phyloP scores from a whole-genome alignment of 257 asterid genomes.

The Fraxinus excelsior region DNA sequence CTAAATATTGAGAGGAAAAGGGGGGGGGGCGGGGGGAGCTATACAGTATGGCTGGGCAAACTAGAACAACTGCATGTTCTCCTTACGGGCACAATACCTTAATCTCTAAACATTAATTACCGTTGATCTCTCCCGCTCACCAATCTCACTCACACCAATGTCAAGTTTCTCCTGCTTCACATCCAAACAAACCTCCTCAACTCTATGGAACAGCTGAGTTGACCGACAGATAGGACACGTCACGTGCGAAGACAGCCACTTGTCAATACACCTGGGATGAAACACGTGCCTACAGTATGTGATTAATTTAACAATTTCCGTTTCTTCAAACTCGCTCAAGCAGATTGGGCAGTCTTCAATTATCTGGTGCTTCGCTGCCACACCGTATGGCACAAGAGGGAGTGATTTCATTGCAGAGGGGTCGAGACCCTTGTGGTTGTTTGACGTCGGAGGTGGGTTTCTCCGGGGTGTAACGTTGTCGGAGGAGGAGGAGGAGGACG shows the following conservation, averaged over 20 bases:
- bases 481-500: not conserved
- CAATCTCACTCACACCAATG: slow-evolving; percentile 6
- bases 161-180: slow-evolving; percentile 24
- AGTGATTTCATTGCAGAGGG: slow-evolving; percentile 34
- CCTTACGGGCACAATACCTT: not conserved
- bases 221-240: slow-evolving; percentile 87
- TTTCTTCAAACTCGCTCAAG: slow-evolving; percentile 57
- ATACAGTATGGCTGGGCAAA: slow-evolving; percentile 5
- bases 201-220: slow-evolving; percentile 45
- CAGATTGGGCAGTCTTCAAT: slow-evolving; percentile 72
- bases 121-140: slow-evolving; percentile 27
- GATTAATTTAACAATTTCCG: slow-evolving; percentile 57
- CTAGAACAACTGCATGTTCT: slow-evolving; percentile 26
- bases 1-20: too few species aligned
- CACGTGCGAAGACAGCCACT: slow-evolving; percentile 78
- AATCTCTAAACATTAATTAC: slow-evolving; percentile 19
- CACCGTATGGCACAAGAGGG: slow-evolving; percentile 54
- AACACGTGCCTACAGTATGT: slow-evolving; percentile 82
- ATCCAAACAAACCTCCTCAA: slow-evolving; percentile 52
- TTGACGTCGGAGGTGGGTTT: slow-evolving; percentile 18
- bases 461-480: slow-evolving; percentile 20
- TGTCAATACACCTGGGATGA: slow-evolving; percentile 70
- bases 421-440: slow-evolving; percentile 41
- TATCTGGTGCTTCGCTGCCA: slow-evolving; percentile 43
- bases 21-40: too few species aligned